Conservation (phyloP, 495 filamentous ascomycete genomes). For the Entonaema liquescens region DNA sequence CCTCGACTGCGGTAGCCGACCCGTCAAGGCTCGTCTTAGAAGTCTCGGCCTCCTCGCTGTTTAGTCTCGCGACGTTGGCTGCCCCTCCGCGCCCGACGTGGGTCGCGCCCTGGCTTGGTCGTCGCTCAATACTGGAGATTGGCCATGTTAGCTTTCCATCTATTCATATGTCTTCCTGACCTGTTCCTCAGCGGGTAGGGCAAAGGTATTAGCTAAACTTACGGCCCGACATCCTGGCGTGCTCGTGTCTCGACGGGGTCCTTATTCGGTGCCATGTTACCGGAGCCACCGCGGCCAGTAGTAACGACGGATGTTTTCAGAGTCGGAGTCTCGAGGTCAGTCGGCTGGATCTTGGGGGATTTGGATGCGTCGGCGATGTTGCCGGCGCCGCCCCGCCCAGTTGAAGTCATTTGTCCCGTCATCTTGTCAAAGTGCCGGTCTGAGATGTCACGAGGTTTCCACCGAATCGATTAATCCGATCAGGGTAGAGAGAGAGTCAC, state of each 20-base stretch:
- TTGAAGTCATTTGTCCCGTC: slow-evolving; percentile 51
- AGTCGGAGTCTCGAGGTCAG: slow-evolving; percentile 79
- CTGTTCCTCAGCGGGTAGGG: background rate
- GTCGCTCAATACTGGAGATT: slow-evolving; percentile 49
- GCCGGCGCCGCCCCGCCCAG: slow-evolving; percentile 68
- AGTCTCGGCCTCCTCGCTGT: slow-evolving; percentile 48
- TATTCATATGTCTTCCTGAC: background rate
- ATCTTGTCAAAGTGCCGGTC: slow-evolving; percentile 23
- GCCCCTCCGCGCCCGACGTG: slow-evolving; percentile 65
- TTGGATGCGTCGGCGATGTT: slow-evolving; percentile 74
- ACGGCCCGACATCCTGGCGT: slow-evolving; percentile 81
- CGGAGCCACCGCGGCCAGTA: slow-evolving; percentile 71
- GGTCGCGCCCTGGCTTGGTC: slow-evolving; percentile 47
- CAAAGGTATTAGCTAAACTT: slow-evolving; percentile 32
- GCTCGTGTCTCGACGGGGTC: slow-evolving; percentile 75
- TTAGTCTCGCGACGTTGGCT: slow-evolving; percentile 60
- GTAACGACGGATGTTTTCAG: slow-evolving; percentile 85
- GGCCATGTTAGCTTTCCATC: background rate
- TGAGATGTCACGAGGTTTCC: no score
- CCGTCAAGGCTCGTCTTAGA: slow-evolving; percentile 48
- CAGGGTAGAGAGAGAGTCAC: background rate
- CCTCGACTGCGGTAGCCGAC: slow-evolving; percentile 20
- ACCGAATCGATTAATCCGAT: no score
- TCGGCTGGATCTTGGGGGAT: slow-evolving; percentile 55
- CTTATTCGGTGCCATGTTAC: slow-evolving; percentile 76